Conservation (phyloP, 2,329 filamentous ascomycete genomes). For the Colletotrichum filicis region DNA sequence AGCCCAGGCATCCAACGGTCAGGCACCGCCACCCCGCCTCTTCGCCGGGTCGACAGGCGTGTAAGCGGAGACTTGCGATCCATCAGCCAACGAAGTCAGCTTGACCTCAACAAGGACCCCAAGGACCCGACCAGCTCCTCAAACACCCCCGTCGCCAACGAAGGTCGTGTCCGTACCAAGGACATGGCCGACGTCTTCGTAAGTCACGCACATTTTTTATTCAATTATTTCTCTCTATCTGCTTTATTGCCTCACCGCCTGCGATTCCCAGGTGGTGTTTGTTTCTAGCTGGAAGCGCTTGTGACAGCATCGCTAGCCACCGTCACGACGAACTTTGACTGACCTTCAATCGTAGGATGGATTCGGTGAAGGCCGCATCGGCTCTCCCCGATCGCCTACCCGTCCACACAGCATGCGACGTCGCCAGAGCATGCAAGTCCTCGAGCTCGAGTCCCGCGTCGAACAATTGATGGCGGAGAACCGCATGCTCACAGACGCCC, state of each 20-base stretch:
- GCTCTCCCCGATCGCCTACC: slow-evolving; percentile 91
- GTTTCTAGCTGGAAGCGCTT: background rate
- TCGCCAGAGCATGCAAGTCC: slow-evolving; percentile 95
- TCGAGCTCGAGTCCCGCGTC: slow-evolving; percentile 88
- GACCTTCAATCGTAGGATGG: slow-evolving; percentile 74
- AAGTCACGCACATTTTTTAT: slow-evolving; percentile 59
- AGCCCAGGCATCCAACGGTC: slow-evolving; percentile 69
- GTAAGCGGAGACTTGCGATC: slow-evolving; percentile 82
- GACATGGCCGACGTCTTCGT: slow-evolving; percentile 96
- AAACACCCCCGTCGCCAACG: slow-evolving; percentile 81
- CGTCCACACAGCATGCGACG: slow-evolving; percentile 96
- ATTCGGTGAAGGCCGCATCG: slow-evolving; percentile 87
- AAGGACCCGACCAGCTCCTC: slow-evolving; percentile 32
- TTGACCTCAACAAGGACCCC: slow-evolving; percentile 36
- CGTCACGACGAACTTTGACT: slow-evolving; percentile 21
- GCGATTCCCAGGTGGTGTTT: background rate
- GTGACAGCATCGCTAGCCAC: background rate
- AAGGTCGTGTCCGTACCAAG: slow-evolving; percentile 84
- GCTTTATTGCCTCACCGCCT: slow-evolving; percentile 1
- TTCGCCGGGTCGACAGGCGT: slow-evolving; percentile 75
- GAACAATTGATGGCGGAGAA: slow-evolving; percentile 91
- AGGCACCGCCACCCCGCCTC: slow-evolving; percentile 69
- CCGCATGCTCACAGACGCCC: slow-evolving; percentile 70
- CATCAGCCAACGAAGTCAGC: slow-evolving; percentile 65
- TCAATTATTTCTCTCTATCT: background rate